Conservation (phyloP, 2,329 filamentous ascomycete genomes). For the Phialophora chinensis region DNA sequence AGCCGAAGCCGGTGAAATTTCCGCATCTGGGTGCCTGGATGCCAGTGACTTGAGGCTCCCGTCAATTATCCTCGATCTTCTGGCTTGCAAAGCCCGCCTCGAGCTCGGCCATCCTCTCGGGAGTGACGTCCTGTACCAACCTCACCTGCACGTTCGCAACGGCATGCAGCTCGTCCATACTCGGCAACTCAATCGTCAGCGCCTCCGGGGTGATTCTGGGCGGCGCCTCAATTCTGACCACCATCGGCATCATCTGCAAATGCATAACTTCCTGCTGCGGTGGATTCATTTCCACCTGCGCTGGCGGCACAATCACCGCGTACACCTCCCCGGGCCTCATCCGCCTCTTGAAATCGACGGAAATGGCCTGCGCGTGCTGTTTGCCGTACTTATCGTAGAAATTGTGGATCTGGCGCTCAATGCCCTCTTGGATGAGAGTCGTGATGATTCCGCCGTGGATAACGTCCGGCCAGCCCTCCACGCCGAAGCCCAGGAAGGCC, state of each 20-base stretch:
- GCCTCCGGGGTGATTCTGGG: conserved; percentile 49
- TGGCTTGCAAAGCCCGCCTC: conserved; percentile 11
- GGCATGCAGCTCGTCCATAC: conserved; percentile 27
- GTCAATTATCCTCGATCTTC: conserved; percentile 11
- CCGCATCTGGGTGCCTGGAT: background rate
- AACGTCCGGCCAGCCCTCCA: conserved; percentile 73
- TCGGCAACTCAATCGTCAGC: conserved; percentile 22
- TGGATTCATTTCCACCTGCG: conserved; percentile 40
- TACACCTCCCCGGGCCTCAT: conserved; percentile 68
- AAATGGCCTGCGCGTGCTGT: conserved; percentile 60
- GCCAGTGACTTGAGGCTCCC: background rate
- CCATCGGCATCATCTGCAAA: conserved; percentile 46
- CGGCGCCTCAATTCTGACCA: conserved; percentile 46
- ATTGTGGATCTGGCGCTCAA: conserved; percentile 52
- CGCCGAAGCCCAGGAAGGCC: conserved; percentile 65
- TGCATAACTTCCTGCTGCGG: conserved; percentile 19
- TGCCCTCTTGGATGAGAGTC: conserved; percentile 71
- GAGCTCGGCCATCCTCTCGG: conserved; percentile 18
- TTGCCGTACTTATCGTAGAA: conserved; percentile 42
- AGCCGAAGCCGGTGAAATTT: background rate
- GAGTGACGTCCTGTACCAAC: conserved; percentile 17
- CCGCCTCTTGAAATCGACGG: conserved; percentile 67
- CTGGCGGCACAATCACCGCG: conserved; percentile 55
- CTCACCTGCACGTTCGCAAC: conserved; percentile 27
- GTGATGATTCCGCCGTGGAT: conserved; percentile 72